Evolutionary conservation across 1,284 basidiomycete genomes (phyloP).

Genomic region (Rhodotorula glutinis): DNA sequence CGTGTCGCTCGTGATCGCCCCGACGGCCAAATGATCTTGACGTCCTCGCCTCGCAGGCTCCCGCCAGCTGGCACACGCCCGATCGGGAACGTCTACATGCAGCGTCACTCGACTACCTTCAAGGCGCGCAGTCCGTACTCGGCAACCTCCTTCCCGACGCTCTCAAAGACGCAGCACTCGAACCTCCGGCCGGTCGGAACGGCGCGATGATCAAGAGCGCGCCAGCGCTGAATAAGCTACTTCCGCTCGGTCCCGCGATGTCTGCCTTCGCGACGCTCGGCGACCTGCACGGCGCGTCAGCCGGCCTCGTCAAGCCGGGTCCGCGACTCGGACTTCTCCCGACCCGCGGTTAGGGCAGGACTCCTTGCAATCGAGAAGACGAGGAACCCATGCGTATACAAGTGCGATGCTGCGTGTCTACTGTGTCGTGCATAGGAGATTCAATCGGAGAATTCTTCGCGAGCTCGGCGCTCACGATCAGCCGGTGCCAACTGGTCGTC

Average conservation of each 20-base stretch:
- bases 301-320: constrained; percentile 26
- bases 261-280: neutral
- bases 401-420: neutral
- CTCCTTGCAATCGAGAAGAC: no score
- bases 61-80: neutral
- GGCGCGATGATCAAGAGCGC: neutral
- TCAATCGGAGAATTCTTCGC: constrained; percentile 28
- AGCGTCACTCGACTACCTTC: constrained; percentile 21
- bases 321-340: constrained; percentile 31
- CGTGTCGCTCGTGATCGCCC: neutral
- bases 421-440: neutral
- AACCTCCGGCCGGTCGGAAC: neutral
- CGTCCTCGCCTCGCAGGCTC: no score
- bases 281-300: constrained; percentile 7
- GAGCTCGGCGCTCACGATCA: constrained; percentile 15
- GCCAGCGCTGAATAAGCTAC: constrained; percentile 2
- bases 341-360: constrained; percentile 16
- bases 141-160: constrained; percentile 11
- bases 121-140: constrained; percentile 34
- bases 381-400: neutral
- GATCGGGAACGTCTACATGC: neutral
- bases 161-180: neutral
- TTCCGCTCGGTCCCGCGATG: constrained; percentile 9
- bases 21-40: no score
- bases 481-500: constrained; percentile 12